Evolutionary conservation across 192 early-diverging fungal genomes (phyloP).

Genomic region (Coemansia sp.): DNA sequence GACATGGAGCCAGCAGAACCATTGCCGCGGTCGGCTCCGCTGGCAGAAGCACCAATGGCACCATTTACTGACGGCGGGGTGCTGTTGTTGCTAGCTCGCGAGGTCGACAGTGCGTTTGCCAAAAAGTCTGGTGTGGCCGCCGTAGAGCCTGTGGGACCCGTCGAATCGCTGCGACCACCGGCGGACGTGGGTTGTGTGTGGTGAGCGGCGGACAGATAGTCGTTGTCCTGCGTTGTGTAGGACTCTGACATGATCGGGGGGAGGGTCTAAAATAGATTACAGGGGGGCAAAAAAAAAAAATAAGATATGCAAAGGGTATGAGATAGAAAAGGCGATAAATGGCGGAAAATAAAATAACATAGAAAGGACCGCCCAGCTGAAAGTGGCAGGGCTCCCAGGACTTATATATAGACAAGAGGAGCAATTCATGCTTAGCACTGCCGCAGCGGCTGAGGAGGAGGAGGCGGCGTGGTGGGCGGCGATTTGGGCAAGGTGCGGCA

Average conservation of each 20-base stretch:
- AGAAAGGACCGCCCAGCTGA: not conserved
- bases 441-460: conserved; percentile 5
- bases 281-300: not conserved
- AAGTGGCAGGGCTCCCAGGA: not conserved
- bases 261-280: not conserved
- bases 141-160: conserved; percentile 3
- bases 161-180: conserved; percentile 11
- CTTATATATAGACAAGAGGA: conserved; percentile 5
- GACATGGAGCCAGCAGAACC: not conserved
- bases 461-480: conserved; percentile 5
- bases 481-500: not conserved
- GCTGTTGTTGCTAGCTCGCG: conserved; percentile 2
- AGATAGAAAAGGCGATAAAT: not conserved
- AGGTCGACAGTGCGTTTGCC: not conserved
- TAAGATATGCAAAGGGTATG: not conserved
- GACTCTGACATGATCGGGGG: conserved; percentile 38
- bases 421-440: conserved; percentile 3
- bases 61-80: not conserved
- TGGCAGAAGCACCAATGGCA: not conserved
- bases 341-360: not conserved
- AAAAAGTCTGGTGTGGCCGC: conserved; percentile 10
- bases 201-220: conserved; percentile 42
- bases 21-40: not conserved
- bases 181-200: conserved; percentile 22
- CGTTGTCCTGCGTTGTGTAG: conserved; percentile 50